Evolutionary conservation across 2,329 filamentous ascomycete species (phyloP), one percentile per base, ranked within the genome.

Genomic region (Colletotrichum tropicicola): DNA sequence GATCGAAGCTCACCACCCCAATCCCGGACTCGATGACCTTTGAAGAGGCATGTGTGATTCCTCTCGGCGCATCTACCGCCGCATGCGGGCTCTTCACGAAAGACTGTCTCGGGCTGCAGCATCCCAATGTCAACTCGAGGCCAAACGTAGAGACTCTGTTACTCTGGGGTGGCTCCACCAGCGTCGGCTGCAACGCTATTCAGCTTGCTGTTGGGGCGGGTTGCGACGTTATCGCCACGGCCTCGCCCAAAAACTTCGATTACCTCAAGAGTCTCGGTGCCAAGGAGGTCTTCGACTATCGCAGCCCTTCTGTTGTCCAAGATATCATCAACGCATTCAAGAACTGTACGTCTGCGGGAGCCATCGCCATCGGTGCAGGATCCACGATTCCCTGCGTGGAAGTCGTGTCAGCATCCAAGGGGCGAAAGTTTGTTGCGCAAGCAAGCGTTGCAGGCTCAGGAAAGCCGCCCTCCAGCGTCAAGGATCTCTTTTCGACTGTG

Each of bases 121-220:
- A 37, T 41, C 73, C 73, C 5, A 56, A 48, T 10, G 55, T 72
- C 10, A 13, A 65, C n/a, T 53, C 65, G 1, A 53, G 44, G 10
- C 47, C 68, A 10, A 64, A 56, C 4, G 62, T 66, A 32, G 70
- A 74, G 58, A 66, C 68, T 0, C 41, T 75, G 8, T 25, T 74
- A 21, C 68, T 78, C 41, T 87, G 83, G 81, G 85, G 85, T n/a
- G 86, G 84, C 0, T 78, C 81, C 3, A 79, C 80, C 0, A 77
- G 75, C 15, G 81, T 83, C 0, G 83, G 84, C 1, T 77, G 77
- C 41, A 79, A 77, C 44, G 80, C 79, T 1, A 78, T 85, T 10
- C 84, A 86, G 64, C 73, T 85, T 0, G 77, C 78, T 1, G 71
- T 74, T 6, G 77, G 76, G 0, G 77, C 80, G 1, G 83, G 83